Evolutionary conservation across 2,329 filamentous ascomycete genomes (phyloP), one percentile per base, ranked within the genome.

Genomic region (Colletotrichum sp.): DNA sequence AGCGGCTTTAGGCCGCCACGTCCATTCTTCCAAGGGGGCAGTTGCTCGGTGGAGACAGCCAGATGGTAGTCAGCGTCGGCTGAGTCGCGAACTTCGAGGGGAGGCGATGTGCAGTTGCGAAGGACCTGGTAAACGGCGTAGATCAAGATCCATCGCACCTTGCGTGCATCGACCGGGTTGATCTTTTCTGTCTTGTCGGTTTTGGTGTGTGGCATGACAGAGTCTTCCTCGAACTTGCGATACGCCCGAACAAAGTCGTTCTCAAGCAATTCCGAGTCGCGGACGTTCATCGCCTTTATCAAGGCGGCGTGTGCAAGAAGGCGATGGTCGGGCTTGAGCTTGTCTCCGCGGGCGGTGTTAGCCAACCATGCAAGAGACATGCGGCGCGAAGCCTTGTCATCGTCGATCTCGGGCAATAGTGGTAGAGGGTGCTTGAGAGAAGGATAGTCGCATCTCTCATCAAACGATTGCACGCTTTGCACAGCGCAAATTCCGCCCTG

Each of bases 41-140:
- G 78, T 32, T 84, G 80, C 4, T 81, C 81, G 1, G 84, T 85
- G 3, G 86, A 85, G 0, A 90, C 84, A 43, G 86, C 84, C 24
- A 91, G 81, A 67, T 89, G 87, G 77, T 96, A 96, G 0, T 88
- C 85, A 2, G 91, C 87, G 16, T 86, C 86, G 2, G 88, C 86
- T 1, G 87, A 85, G 71, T 93, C 90, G 18, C 87, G 87, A 32
- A 95, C 92, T 79, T 94, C 91, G 7, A 86, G 81, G 0, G 94
- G 93, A 1, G 90, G 86, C 38, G 89, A 86, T 1, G 91, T 93
- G 48, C 92, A 92, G 69, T 91, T 91, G 12, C 90, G 88, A 2
- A 97, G 88, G n/a, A 92, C 93, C 81, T 97, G 95, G 72, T 95
- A 89, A 5, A 92, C 89, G 21, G 92, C 90, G 80, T 96, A 96